phyloP scores from a whole-genome alignment of 1,284 basidiomycete genomes.

The Gymnopus androsaceus region DNA sequence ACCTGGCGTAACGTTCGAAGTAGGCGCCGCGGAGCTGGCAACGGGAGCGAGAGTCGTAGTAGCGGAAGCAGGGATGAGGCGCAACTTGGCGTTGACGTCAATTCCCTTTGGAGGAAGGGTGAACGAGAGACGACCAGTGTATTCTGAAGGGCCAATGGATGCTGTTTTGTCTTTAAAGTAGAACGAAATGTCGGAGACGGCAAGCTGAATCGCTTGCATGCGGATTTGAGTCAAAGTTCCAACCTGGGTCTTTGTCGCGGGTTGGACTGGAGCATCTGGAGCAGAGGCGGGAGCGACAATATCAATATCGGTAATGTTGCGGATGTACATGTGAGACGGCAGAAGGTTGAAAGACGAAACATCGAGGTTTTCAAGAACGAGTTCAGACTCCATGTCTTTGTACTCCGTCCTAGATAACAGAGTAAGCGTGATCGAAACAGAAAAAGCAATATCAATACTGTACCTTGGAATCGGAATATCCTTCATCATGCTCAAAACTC shows the following conservation, averaged over 20 bases:
- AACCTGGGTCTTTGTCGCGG: constrained; percentile 45
- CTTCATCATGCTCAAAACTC: constrained; percentile 47
- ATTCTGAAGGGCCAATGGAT: constrained; percentile 51
- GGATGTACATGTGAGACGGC: constrained; percentile 70
- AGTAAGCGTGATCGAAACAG: constrained; percentile 2
- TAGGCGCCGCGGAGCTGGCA: neutral
- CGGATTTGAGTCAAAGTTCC: constrained; percentile 65
- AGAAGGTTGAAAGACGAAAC: constrained; percentile 62
- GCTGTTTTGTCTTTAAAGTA: constrained; percentile 65
- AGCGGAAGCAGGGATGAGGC: constrained; percentile 55
- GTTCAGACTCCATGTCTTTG: constrained; percentile 62
- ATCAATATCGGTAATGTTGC: constrained; percentile 72
- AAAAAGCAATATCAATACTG: constrained; percentile 20
- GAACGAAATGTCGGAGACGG: constrained; percentile 66
- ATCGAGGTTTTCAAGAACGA: constrained; percentile 71
- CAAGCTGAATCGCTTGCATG: constrained; percentile 61
- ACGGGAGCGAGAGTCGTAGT: constrained; percentile 19
- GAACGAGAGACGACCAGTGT: constrained; percentile 61
- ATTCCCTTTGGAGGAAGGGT: constrained; percentile 64
- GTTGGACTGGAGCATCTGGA: constrained; percentile 26
- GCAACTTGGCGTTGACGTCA: constrained; percentile 64
- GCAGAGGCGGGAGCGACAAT: constrained; percentile 48
- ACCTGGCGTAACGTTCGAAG: constrained; percentile 25
- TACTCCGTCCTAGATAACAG: constrained; percentile 57
- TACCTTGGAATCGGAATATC: constrained; percentile 68